Base-by-base conservation (phyloP, 2,329 filamentous ascomycete genomes). In the Curvularia verruculosa region DNA sequence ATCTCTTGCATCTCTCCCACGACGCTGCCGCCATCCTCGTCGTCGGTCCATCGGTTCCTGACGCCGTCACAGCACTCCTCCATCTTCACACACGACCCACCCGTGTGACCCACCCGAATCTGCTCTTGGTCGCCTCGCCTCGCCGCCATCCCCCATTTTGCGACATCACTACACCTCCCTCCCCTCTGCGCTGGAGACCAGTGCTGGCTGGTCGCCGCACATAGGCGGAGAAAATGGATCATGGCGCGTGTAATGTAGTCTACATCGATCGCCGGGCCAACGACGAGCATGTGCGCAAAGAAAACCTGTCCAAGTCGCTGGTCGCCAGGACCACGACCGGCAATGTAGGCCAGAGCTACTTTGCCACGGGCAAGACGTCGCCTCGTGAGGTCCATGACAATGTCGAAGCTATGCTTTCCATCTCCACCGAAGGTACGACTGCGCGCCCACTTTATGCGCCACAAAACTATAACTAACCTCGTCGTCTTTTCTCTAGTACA, bases 241-340 rank as follows among this genome's bases (percentile, higher is more conserved):
- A 78, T 75, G 77, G 76, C 66, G 72, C 75, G 56, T 79, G 77
- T 70, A 78, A 78, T 67, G 72, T 79, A 49, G 76, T 79, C 58
- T 79, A 79, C 70, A 69, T 79, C 60, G 76, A 79, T 66, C 73
- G 77, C 48, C 74, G 77, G 52, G 76, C 76, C 57, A 72, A 76
- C 61, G 75, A 77, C 57, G 75, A 77, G 61, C 68, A 75, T 60
- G 75, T 78, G 40, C 70, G 70, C 40, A 69, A 71, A 54, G 74
- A 77, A 53, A 70, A 69, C 49, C 63, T 77, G 59, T 72, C 72
- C 47, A 68, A 65, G 49, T 75, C 72, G 19, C 64, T 74, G 18
- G 71, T 68, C 26, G 72, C 71, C 24, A 60, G 70, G 39, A 73
- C 68, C 6, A 74, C 63, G 58, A 73, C 70, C 4, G 71, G 66